phyloP scores from a whole-genome alignment of 1,284 basidiomycete genomes.

The Microbotryum scabiosae region DNA sequence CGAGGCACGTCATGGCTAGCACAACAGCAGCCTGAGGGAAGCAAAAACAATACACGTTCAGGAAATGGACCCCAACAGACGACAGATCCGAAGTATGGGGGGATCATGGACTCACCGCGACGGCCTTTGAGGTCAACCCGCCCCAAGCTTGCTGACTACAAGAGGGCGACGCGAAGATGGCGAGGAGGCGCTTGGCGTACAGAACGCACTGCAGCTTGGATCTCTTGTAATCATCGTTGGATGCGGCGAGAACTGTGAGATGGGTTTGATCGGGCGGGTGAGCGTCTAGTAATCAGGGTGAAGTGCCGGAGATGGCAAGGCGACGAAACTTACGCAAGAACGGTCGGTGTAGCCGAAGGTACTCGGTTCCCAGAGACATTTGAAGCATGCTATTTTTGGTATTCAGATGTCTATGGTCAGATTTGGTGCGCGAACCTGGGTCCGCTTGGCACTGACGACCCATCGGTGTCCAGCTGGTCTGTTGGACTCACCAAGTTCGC shows the following conservation, averaged over 20 bases:
- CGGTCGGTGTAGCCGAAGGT: conserved; percentile 20
- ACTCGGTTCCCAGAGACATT: conserved; percentile 21
- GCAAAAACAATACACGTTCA: not conserved
- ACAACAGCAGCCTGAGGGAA: conserved; percentile 14
- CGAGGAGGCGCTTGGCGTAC: conserved; percentile 17
- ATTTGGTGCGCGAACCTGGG: not conserved
- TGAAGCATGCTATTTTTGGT: conserved; percentile 15
- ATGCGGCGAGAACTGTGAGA: conserved; percentile 12
- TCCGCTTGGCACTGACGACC: not conserved
- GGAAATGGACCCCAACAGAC: too few relatives aligned
- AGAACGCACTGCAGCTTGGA: conserved; percentile 15
- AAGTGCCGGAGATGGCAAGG: not conserved
- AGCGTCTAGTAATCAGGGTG: not conserved
- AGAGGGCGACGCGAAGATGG: conserved; percentile 25
- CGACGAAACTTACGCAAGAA: conserved; percentile 14
- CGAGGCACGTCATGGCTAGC: conserved; percentile 19
- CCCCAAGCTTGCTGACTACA: conserved; percentile 11
- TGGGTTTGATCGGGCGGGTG: not conserved
- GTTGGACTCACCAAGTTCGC: conserved; percentile 19
- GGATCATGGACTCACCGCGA: too few relatives aligned
- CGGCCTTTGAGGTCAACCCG: conserved; percentile 16
- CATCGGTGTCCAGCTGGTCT: not conserved
- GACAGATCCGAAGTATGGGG: not conserved
- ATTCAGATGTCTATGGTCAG: too few relatives aligned
- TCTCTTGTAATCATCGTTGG: conserved; percentile 14